Percentiles rank a stretch among this genome's conserved stretches.
These are phyloP conservation scores for Phytophthora tentaculata DNA, from an alignment of 352 stramenopile genomes.

Conservation along the genomic window DNA sequence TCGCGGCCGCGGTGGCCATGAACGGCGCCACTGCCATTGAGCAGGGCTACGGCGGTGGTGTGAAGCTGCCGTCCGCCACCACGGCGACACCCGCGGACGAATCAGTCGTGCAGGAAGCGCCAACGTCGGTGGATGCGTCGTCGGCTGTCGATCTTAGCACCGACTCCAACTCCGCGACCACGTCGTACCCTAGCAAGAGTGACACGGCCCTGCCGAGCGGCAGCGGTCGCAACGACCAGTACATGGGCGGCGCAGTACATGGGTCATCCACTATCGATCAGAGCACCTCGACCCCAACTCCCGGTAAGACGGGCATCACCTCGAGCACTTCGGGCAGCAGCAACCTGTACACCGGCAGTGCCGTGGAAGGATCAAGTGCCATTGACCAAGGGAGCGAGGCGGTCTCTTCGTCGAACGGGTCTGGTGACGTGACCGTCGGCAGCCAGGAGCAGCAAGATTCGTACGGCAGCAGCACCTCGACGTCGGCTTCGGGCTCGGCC, in stretches of 20 bases:
- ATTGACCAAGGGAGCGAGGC: constrained; percentile 21
- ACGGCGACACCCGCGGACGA: constrained; percentile 21
- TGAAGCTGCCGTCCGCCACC: constrained; percentile 19
- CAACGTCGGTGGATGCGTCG: constrained; percentile 19
- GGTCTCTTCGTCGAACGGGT: constrained; percentile 10
- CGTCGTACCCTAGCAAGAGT: constrained; percentile 23
- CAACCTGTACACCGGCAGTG: constrained; percentile 9
- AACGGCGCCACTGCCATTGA: constrained; percentile 28
- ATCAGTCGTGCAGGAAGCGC: constrained; percentile 20
- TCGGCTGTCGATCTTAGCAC: constrained; percentile 12
- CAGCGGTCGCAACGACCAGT: constrained; percentile 12
- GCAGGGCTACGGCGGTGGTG: constrained; percentile 32
- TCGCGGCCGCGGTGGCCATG: constrained; percentile 33
- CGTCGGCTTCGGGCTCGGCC: constrained; percentile 11
- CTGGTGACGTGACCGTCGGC: constrained; percentile 6
- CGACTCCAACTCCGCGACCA: not conserved
- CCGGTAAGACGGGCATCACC: constrained; percentile 17
- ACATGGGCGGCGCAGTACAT: constrained; percentile 12
- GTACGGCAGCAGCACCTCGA: constrained; percentile 8
- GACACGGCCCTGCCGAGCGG: constrained; percentile 29
- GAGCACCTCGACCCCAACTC: constrained; percentile 7
- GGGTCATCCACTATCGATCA: constrained; percentile 22
- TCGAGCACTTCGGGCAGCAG: not conserved
- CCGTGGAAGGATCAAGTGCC: constrained; percentile 20
- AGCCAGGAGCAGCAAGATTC: constrained; percentile 19